phyloP scores from a whole-genome alignment of 495 filamentous ascomycete genomes.

The Podospora tetraspora region DNA sequence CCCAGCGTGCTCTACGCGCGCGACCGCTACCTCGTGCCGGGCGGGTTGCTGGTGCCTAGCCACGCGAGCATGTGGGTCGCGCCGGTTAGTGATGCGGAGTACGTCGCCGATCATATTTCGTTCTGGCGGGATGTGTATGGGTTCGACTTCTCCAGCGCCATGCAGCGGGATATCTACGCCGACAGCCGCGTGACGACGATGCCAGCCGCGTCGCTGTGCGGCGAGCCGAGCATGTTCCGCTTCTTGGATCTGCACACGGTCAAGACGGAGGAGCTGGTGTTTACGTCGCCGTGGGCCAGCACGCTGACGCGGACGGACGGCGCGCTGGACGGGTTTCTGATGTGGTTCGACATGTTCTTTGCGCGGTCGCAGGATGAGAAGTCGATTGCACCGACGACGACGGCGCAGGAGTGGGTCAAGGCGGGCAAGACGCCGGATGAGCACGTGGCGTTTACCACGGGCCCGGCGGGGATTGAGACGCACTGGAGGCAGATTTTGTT shows the following conservation, averaged over 20 bases:
- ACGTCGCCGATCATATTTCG: slow-evolving; percentile 82
- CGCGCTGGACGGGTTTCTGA: slow-evolving; percentile 64
- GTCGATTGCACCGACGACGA: slow-evolving; percentile 16
- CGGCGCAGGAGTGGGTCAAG: slow-evolving; percentile 31
- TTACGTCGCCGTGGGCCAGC: slow-evolving; percentile 58
- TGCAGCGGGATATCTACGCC: slow-evolving; percentile 76
- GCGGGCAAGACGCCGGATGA: slow-evolving; percentile 26
- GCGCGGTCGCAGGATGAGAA: slow-evolving; percentile 37
- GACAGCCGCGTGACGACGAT: slow-evolving; percentile 81
- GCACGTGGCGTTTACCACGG: slow-evolving; percentile 67
- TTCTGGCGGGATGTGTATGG: slow-evolving; percentile 99
- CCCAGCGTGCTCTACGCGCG: slow-evolving; percentile 92
- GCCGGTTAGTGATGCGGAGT: slow-evolving; percentile 80
- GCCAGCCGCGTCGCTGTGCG: slow-evolving; percentile 72
- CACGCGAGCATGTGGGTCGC: slow-evolving; percentile 87
- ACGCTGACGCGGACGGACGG: slow-evolving; percentile 37
- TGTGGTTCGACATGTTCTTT: slow-evolving; percentile 82
- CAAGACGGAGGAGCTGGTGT: slow-evolving; percentile 66
- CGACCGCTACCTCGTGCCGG: slow-evolving; percentile 79
- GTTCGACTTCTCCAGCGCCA: slow-evolving; percentile 84
- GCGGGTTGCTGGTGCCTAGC: slow-evolving; percentile 85
- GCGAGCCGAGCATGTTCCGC: slow-evolving; percentile 63
- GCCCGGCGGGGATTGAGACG: slow-evolving; percentile 69
- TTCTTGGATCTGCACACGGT: slow-evolving; percentile 80
- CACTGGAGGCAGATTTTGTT: slow-evolving; percentile 83